Conservation (phyloP, 331 rosid species). For the Saraca asoca region DNA sequence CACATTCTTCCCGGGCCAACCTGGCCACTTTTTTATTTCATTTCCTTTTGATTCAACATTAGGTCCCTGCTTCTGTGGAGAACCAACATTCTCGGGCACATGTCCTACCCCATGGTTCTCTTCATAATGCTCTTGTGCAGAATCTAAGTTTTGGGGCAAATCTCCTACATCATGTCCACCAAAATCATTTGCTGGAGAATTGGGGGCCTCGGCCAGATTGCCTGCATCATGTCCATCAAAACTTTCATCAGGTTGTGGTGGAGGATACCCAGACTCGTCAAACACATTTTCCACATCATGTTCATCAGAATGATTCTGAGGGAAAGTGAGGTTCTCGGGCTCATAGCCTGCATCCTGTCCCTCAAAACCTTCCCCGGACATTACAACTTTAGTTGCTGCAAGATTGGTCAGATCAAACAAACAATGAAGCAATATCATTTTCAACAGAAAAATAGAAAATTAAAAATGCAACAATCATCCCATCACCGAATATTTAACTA, state of each 20-base stretch:
- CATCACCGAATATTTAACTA: too few relatives aligned
- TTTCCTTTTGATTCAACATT: conserved; percentile 36
- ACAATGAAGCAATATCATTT: conserved; percentile 17
- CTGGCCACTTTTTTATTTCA: conserved; percentile 54
- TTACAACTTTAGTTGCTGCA: conserved; percentile 13
- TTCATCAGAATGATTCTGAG: conserved; percentile 41
- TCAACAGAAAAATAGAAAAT: background rate
- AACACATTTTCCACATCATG: conserved; percentile 42
- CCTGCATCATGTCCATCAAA: conserved; percentile 24
- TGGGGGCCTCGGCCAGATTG: conserved; percentile 39
- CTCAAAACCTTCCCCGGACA: conserved; percentile 52
- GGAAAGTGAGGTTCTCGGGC: conserved; percentile 46
- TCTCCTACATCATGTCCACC: conserved; percentile 38
- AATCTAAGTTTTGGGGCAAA: conserved; percentile 28
- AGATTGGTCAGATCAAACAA: conserved; percentile 22
- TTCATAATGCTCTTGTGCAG: conserved; percentile 29
- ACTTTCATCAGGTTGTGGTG: conserved; percentile 37
- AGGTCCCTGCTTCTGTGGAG: conserved; percentile 32
- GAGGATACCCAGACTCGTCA: conserved; percentile 41
- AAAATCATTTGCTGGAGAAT: conserved; percentile 16
- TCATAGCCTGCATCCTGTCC: conserved; percentile 52
- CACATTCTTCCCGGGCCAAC: conserved; percentile 67
- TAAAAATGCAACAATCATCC: too few relatives aligned
- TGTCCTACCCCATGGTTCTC: conserved; percentile 1
- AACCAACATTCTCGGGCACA: conserved; percentile 34